Evolutionary conservation across 1,139 yeast species (phyloP), one percentile per base, ranked within the genome.

Genomic region (Kluyveromyces marxianus): DNA sequence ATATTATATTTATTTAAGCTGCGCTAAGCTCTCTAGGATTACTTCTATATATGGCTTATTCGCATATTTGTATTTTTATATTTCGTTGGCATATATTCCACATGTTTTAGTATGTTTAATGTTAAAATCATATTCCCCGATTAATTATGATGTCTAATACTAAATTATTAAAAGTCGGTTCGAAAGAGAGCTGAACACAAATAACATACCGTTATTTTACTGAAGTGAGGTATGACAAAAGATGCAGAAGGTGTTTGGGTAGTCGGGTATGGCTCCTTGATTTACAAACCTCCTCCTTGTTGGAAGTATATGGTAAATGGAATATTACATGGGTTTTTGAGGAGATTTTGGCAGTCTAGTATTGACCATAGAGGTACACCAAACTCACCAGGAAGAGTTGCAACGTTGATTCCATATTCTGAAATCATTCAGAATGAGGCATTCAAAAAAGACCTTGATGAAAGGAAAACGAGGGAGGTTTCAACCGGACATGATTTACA

Each of bases 341-440:
- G 97, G 26, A 69, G 96, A 46, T 90, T 90, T 62, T 90, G 97
- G 97, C 96, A 89, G 65, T 77, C 87, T 37, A 82, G 94, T 4
- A 78, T 82, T 25, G 97, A 90, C 63, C 96, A 90, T 62, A 68
- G 97, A 45, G 97, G 97, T 0, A 85, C 95, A 0, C 88, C 88
- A 0, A 86, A 78, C 46, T 63, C 68, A 7, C 96, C 96, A 0
- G 97, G 97, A 1, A 67, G 97, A 39, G 97, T 90, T 1, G 96
- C 79, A 2, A 90, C 97, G 0, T 69, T 90, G 41, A 69, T 90
- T 0, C 77, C 84, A 46, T 63, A 75, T 53, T 66, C 73, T 37
- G 78, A 83, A 57, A 69, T 88, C 57, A 69, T 68, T 44, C 39
- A 54, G 40, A 50, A 72, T 58, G 49, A 59, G 21, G 54, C 67